Conservation (phyloP, 1,284 basidiomycete species). For the Schizophyllum amplum region DNA sequence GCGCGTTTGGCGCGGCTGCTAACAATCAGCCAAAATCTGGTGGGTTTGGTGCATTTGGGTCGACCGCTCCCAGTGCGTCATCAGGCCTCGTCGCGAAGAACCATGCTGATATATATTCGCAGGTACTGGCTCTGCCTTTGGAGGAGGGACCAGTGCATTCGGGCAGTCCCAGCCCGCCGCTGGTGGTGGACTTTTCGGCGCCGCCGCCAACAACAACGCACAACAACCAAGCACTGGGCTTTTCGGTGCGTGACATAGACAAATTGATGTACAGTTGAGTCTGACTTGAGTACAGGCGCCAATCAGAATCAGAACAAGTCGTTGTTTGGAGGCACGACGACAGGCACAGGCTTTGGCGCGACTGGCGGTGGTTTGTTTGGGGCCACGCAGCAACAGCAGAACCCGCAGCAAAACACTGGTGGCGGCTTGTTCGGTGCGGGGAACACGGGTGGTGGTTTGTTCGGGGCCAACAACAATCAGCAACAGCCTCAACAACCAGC, state of each 20-base stretch:
- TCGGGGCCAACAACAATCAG: constrained; percentile 33
- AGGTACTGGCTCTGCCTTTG: constrained; percentile 8
- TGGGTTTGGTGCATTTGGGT: constrained; percentile 34
- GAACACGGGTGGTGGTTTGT: constrained; percentile 31
- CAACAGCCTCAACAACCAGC: constrained; percentile 20
- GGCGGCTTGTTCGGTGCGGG: constrained; percentile 26
- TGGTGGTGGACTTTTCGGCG: constrained; percentile 18
- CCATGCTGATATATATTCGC: neutral
- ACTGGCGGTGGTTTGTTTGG: constrained; percentile 19
- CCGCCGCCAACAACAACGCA: constrained; percentile 24
- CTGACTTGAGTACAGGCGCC: neutral
- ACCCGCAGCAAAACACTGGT: constrained; percentile 13
- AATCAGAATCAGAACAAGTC: neutral
- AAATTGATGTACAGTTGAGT: neutral
- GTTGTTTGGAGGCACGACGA: neutral
- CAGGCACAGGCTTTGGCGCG: neutral
- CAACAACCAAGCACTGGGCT: constrained; percentile 21
- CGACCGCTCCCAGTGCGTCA: neutral
- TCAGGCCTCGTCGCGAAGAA: constrained; percentile 12
- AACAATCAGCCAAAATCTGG: constrained; percentile 24
- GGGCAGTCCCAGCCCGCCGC: constrained; percentile 30
- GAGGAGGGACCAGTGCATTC: constrained; percentile 26
- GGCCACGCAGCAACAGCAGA: constrained; percentile 2
- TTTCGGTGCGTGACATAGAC: constrained; percentile 20
- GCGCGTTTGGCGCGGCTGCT: constrained; percentile 28